phyloP scores from a whole-genome alignment of 164 flowering plant genomes.

The Stephania yunnanensis region DNA sequence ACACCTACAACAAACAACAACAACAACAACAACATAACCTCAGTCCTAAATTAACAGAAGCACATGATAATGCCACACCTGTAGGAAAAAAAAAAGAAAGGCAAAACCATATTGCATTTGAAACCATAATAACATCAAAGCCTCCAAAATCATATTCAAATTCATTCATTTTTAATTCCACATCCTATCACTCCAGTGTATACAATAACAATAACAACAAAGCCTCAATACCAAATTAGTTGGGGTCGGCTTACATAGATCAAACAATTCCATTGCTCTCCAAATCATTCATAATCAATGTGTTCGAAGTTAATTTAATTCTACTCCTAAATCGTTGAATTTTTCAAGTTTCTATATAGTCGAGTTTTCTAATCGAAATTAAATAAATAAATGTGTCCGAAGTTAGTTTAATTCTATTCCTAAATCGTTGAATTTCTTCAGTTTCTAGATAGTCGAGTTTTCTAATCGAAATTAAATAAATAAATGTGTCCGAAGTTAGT shows the following conservation, averaged over 20 bases:
- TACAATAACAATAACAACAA: too few species aligned
- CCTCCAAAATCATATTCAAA: neutral
- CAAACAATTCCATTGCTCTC: too few species aligned
- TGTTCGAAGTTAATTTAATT: neutral
- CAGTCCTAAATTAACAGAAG: too few species aligned
- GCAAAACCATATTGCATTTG: neutral
- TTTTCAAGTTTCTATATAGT: too few species aligned
- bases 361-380: neutral
- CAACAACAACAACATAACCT: too few species aligned
- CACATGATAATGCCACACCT: conserved; percentile 75
- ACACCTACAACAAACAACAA: too few species aligned
- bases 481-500: neutral
- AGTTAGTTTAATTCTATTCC: neutral
- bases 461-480: neutral
- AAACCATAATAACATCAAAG: neutral
- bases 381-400: too few species aligned
- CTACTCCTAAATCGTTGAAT: too few species aligned
- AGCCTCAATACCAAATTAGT: too few species aligned
- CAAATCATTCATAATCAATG: too few species aligned
- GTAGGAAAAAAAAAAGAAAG: conserved; percentile 13
- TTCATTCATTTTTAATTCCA: neutral
- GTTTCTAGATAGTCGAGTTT: neutral
- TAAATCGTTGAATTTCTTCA: too few species aligned
- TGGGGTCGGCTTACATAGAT: too few species aligned
- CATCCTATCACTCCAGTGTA: neutral